Base-by-base conservation (phyloP, 495 filamentous ascomycete genomes). In the Penicillium soppii region DNA sequence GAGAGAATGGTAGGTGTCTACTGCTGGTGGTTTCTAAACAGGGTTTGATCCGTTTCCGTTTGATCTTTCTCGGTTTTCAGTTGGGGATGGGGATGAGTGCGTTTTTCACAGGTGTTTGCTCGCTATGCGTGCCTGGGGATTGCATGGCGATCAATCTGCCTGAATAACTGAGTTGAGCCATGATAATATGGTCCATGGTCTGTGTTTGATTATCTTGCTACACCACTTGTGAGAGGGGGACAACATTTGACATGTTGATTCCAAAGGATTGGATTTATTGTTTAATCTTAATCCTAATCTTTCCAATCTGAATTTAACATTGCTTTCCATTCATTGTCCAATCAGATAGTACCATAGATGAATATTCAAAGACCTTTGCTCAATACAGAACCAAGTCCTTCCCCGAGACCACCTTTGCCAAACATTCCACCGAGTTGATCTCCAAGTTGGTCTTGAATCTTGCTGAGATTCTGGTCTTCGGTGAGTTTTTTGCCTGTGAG, bases 391-490 rank as follows among this genome's bases (percentile, higher is more conserved):
- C 62, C 62, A n/a, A 65, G 3, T 17, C 56, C 56, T 4, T 58
- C 56, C 7, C 53, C 62, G 9, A 54, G 12, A 1, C 62, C 59
- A 5, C 59, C 53, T 41, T 65, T 65, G 0, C 54, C 53, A 43
- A 65, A 60, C 2, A 53, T 16, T 1, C 46, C 59, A n/a, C 59
- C 59, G 5, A 72, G 56, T 37, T 66, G 53, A 16, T 49, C 55
- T 0, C 65, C 67, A 16, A 71, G 42, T 27, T 62, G 61, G 49
- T 68, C 63, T 43, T 75, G 70, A 17, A 71, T 54, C 41, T 65
- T 67, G 41, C 56, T 59, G 25, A 71, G 33, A 42, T 73, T 69
- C 44, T 73, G 43, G 32, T 73, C 65, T 20, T 69, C 68, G 16
- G 50, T 56, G n/a, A 70, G 55, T 21, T 59, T 62, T 27, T 70